Evolutionary conservation across 2,329 filamentous ascomycete species (phyloP).

Genomic region (Trichoderma simmonsii): DNA sequence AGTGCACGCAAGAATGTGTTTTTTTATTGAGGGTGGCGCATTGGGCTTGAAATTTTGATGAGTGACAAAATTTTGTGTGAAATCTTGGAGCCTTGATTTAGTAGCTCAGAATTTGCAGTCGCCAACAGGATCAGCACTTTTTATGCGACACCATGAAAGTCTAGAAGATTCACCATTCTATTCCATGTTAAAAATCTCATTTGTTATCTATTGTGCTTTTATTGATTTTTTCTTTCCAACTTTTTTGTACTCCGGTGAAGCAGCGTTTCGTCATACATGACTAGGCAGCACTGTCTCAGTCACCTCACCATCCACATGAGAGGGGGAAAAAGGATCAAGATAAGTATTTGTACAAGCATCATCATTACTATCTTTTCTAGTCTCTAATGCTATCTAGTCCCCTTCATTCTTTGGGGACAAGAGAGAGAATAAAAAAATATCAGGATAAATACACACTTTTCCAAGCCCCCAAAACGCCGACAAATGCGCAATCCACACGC

Average conservation of each 20-base stretch:
- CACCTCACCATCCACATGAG: background rate
- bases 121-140: background rate
- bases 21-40: background rate
- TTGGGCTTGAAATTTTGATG: background rate
- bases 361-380: conserved; percentile 15
- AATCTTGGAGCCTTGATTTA: background rate
- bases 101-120: background rate
- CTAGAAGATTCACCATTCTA: background rate
- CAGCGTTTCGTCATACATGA: background rate
- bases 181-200: background rate
- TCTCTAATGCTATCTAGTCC: conserved; percentile 17
- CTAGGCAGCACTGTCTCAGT: background rate
- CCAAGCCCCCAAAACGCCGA: conserved; percentile 11
- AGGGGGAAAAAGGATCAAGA: background rate
- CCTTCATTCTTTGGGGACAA: conserved; percentile 22
- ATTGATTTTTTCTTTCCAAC: background rate
- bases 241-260: background rate
- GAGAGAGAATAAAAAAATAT: conserved; percentile 14
- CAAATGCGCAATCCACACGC: background rate
- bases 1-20: background rate
- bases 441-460: conserved; percentile 22
- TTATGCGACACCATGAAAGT: too few species aligned
- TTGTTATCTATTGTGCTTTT: background rate
- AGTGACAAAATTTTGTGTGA: conserved; percentile 7
- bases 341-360: background rate